Evolutionary conservation across 306 rosid species (phyloP).

Genomic region (Arachis hypogaea): DNA sequence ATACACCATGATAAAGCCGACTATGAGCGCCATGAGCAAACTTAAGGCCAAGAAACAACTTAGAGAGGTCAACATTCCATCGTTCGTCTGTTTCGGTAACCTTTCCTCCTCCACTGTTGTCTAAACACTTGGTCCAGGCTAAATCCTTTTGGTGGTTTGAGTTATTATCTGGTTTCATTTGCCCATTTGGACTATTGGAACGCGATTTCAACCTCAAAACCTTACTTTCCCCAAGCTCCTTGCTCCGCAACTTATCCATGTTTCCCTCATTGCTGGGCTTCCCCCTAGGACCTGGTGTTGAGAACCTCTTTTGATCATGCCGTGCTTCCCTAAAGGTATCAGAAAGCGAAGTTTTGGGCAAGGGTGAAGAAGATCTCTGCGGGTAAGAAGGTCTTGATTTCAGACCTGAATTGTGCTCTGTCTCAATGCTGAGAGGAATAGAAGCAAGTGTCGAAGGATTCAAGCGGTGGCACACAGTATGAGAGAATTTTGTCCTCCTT

Average conservation of each 20-base stretch:
- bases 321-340: conserved; percentile 74
- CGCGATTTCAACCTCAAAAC: conserved; percentile 37
- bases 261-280: conserved; percentile 44
- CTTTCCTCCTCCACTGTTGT: conserved; percentile 63
- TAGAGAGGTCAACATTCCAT: conserved; percentile 75
- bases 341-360: conserved; percentile 51
- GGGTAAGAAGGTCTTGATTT: conserved; percentile 47
- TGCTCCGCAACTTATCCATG: conserved; percentile 49
- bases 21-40: conserved; percentile 99
- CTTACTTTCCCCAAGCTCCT: conserved; percentile 45
- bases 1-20: conserved; percentile 87
- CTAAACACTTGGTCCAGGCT: conserved; percentile 74
- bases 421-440: conserved; percentile 42
- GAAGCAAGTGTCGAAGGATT: conserved; percentile 58
- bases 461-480: conserved; percentile 79
- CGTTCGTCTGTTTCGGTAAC: conserved; percentile 77
- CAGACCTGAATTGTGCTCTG: conserved; percentile 29
- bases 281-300: conserved; percentile 68
- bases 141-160: conserved; percentile 59
- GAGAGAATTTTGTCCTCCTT: conserved; percentile 85
- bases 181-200: conserved; percentile 47
- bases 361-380: conserved; percentile 87
- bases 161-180: conserved; percentile 23
- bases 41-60: conserved; percentile 77
- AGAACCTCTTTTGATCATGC: conserved; percentile 69